Percentiles rank a stretch among this genome's conserved stretches.
Evolutionary conservation across 2,329 filamentous ascomycete species (phyloP).

Genomic region (Alternaria angustiovoidea): DNA sequence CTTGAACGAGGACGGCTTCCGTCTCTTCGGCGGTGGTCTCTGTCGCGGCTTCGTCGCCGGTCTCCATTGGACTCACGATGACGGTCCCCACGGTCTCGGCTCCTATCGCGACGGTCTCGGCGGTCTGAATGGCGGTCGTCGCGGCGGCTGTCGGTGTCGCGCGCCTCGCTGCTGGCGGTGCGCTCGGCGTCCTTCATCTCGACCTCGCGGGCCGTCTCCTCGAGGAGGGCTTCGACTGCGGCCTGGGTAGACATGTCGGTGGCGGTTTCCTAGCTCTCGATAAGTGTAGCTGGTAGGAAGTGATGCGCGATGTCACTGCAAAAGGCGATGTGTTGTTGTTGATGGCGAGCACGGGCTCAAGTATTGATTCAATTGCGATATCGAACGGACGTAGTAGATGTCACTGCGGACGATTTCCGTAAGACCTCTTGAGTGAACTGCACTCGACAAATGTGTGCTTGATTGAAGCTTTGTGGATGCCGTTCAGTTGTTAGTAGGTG

Average conservation of each 20-base stretch:
- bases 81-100: slow-evolving; percentile 38
- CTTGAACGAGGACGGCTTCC: slow-evolving; percentile 42
- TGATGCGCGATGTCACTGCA: slow-evolving; percentile 35
- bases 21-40: slow-evolving; percentile 40
- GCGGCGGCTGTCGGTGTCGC: slow-evolving; percentile 42
- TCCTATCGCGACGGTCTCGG: slow-evolving; percentile 40
- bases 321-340: slow-evolving; percentile 26
- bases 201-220: slow-evolving; percentile 58
- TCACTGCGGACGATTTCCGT: slow-evolving; percentile 18
- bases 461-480: slow-evolving; percentile 23
- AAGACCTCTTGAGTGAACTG: slow-evolving; percentile 23
- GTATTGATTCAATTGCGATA: slow-evolving; percentile 33
- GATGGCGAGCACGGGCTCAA: slow-evolving; percentile 30
- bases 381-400: slow-evolving; percentile 24
- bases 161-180: slow-evolving; percentile 27
- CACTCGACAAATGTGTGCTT: slow-evolving; percentile 24
- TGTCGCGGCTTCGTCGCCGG: slow-evolving; percentile 44
- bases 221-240: slow-evolving; percentile 90
- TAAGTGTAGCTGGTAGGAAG: slow-evolving; percentile 32
- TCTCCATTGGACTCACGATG: slow-evolving; percentile 44
- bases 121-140: slow-evolving; percentile 39
- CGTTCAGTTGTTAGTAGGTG: slow-evolving; percentile 18
- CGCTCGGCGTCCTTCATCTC: slow-evolving; percentile 27
- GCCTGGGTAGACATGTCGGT: slow-evolving; percentile 55
- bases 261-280: slow-evolving; percentile 33